Evolutionary conservation across 768 basidiomycete genomes (phyloP).

Genomic region (Filobasidium wieringae): DNA sequence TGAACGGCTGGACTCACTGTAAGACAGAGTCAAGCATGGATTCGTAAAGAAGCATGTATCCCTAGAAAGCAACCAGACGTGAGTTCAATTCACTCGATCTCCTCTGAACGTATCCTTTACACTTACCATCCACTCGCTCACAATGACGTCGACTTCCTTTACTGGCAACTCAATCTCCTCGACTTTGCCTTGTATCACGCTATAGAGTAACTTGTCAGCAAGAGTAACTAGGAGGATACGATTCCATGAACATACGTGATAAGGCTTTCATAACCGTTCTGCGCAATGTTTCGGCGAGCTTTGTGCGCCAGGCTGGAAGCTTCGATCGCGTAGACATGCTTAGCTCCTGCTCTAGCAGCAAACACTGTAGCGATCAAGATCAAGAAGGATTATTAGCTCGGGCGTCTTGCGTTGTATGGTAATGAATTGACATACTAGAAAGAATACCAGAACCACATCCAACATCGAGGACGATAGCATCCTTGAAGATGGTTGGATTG

Average conservation of each 20-base stretch:
- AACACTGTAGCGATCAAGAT: constrained; percentile 44
- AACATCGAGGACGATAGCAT: constrained; percentile 81
- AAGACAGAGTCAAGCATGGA: constrained; percentile 96
- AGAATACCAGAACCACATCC: constrained; percentile 93
- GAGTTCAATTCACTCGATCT: neutral
- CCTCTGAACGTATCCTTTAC: no score
- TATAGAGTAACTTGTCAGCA: constrained; percentile 20
- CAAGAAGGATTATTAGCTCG: neutral
- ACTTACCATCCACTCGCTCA: constrained; percentile 94
- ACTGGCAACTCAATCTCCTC: constrained; percentile 73
- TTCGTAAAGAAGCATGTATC: constrained; percentile 61
- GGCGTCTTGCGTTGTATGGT: neutral
- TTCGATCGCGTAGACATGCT: constrained; percentile 80
- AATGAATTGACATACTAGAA: constrained; percentile 25
- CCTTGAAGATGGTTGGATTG: constrained; percentile 67
- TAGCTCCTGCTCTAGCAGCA: constrained; percentile 78
- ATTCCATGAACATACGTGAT: constrained; percentile 47
- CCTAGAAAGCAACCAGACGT: constrained; percentile 17
- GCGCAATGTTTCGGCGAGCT: constrained; percentile 63
- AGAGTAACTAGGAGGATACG: neutral
- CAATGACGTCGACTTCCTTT: constrained; percentile 77
- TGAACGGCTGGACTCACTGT: constrained; percentile 23
- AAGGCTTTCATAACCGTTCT: constrained; percentile 56
- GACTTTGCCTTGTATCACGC: constrained; percentile 78
- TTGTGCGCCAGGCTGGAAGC: constrained; percentile 72